Base-by-base conservation (phyloP, 2,329 filamentous ascomycete species). In the Clonostachys rhizophaga region DNA sequence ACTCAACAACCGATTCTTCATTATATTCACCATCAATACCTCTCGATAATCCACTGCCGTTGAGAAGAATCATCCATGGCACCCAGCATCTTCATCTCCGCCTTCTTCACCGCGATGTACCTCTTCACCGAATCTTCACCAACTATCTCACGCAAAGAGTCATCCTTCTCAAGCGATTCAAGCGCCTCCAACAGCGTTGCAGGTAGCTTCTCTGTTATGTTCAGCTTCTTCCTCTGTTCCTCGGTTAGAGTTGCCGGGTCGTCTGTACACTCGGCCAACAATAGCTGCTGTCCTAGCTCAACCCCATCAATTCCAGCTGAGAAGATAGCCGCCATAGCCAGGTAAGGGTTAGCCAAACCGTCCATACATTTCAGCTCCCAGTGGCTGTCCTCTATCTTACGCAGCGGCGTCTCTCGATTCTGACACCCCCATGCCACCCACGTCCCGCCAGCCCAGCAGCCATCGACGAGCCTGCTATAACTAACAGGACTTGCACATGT, bases 321-420 rank as follows among this genome's bases (percentile, higher is more conserved):
- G 4, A 69, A 40, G 3, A 68, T 50, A 16, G 62, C 63, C 6
- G 63, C 54, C 44, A 67, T 45, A n/a, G 63, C 85, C 3, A 95
- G 64, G 59, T 94, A 95, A 46, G 84, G 79, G 58, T 95, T 95
- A 4, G 88, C 86, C 17, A 90, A 65, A 0, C 89, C 89, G 57
- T 95, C 89, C n/a, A 92, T 58, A 47, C 78, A 81, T 58, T 89
- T 86, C 17, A 95, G 55, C 65, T 95, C 89, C 86, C 88, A 95
- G 58, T 89, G 84, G 16, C 80, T 82, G 3, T 63, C 68, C 4
- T 70, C 69, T 43, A 90, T 78, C 60, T 86, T 84, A 12, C 89
- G 78, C 11, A 95, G 70, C 1, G 89, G 85, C 5, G 81, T 74
- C 68, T 92, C 87, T 16, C 87, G 81, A 62, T 94, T 94, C 65